Evolutionary conservation across 495 filamentous ascomycete genomes (phyloP).

Genomic region (Aspergillus affinis): DNA sequence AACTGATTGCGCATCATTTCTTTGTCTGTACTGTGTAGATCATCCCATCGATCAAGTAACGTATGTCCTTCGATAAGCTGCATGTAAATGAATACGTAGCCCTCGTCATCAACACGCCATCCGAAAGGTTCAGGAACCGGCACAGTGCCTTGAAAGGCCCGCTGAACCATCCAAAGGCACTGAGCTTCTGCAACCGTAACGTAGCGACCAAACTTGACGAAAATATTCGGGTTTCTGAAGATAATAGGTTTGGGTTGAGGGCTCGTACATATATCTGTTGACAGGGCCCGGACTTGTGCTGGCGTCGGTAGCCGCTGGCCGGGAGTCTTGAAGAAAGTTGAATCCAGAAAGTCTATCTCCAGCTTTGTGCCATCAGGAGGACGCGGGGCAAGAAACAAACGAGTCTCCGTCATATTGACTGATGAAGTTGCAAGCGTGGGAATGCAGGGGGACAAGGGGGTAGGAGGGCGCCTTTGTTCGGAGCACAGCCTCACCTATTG

Average conservation of each 20-base stretch:
- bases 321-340: constrained; percentile 26
- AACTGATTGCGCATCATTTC: constrained; percentile 35
- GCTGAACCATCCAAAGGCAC: constrained; percentile 42
- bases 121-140: constrained; percentile 50
- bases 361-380: constrained; percentile 16
- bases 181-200: constrained; percentile 43
- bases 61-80: constrained; percentile 42
- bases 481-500: no score
- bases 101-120: constrained; percentile 40
- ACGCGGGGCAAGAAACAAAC: neutral
- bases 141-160: constrained; percentile 29
- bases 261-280: constrained; percentile 12
- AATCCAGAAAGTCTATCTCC: constrained; percentile 25
- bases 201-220: constrained; percentile 46
- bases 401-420: neutral
- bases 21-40: constrained; percentile 32
- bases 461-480: no score
- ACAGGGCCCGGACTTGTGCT: constrained; percentile 25
- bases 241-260: constrained; percentile 26
- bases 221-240: constrained; percentile 37
- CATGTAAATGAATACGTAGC: constrained; percentile 49
- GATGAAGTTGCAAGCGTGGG: no score
- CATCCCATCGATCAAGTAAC: constrained; percentile 38
- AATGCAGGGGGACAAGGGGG: no score
- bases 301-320: constrained; percentile 20